These are phyloP conservation scores for Calonectria pseudoreteaudii DNA, from an alignment of 2,329 filamentous ascomycete species.

Conservation along the genomic window DNA sequence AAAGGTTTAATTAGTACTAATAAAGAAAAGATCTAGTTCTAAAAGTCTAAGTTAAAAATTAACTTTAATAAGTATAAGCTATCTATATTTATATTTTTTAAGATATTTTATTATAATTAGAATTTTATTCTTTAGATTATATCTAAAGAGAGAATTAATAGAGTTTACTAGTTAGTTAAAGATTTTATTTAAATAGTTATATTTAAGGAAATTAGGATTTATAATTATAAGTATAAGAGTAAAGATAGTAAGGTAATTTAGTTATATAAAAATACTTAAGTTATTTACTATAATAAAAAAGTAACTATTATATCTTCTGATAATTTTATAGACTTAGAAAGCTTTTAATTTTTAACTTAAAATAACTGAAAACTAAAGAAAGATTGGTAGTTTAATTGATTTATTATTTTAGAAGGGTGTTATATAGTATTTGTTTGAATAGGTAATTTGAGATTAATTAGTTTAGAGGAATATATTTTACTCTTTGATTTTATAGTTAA, in stretches of 20 bases:
- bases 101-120: no score
- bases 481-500: no score
- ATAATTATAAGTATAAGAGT: not conserved
- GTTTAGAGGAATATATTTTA: not conserved
- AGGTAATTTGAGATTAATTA: not conserved
- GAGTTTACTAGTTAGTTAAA: not conserved
- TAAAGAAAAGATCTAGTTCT: not conserved
- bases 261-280: not conserved
- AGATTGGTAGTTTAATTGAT: not conserved
- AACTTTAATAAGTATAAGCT: no score
- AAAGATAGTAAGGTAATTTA: not conserved
- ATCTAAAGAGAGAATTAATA: no score
- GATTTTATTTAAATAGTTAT: not conserved
- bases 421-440: not conserved
- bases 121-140: no score
- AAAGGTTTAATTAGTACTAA: not conserved
- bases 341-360: not conserved
- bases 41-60: not conserved
- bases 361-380: not conserved
- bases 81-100: no score
- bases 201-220: not conserved
- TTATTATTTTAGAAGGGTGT: not conserved
- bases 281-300: no score
- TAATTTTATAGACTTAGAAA: not conserved
- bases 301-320: not conserved